Evolutionary conservation across 2,329 filamentous ascomycete species (phyloP).

Genomic region (Bipolaris sorokiniana): DNA sequence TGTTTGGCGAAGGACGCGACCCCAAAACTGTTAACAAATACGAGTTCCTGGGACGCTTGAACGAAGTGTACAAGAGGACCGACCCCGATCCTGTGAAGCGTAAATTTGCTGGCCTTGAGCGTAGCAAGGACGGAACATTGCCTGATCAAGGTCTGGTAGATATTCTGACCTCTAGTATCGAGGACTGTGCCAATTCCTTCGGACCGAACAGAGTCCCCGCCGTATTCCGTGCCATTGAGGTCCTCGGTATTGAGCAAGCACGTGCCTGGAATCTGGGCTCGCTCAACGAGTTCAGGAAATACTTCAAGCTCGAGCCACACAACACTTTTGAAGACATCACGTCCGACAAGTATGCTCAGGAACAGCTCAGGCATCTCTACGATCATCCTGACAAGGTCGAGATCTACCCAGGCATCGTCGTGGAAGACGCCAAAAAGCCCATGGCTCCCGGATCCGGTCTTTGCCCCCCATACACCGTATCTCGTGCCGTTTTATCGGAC

Average conservation of each 20-base stretch:
- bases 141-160: constrained; percentile 77
- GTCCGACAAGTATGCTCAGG: constrained; percentile 71
- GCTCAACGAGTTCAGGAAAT: constrained; percentile 83
- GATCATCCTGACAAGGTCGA: constrained; percentile 81
- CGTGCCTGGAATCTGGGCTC: constrained; percentile 78
- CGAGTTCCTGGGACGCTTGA: constrained; percentile 68
- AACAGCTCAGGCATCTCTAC: constrained; percentile 65
- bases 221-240: constrained; percentile 76
- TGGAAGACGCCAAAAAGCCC: constrained; percentile 75
- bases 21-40: constrained; percentile 61
- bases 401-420: constrained; percentile 78
- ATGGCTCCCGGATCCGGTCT: constrained; percentile 74
- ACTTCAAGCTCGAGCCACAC: constrained; percentile 78
- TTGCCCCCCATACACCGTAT: constrained; percentile 76
- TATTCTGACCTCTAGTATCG: constrained; percentile 71
- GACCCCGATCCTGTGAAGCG: constrained; percentile 72
- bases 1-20: constrained; percentile 57
- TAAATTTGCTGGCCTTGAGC: constrained; percentile 69
- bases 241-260: constrained; percentile 79
- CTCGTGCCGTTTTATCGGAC: constrained; percentile 76
- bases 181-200: constrained; percentile 71
- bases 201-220: constrained; percentile 72
- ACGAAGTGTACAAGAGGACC: constrained; percentile 66
- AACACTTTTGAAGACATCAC: constrained; percentile 85
- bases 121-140: constrained; percentile 71